phyloP scores from a whole-genome alignment of 768 basidiomycete species.

The Panaeolus cyanescens region DNA sequence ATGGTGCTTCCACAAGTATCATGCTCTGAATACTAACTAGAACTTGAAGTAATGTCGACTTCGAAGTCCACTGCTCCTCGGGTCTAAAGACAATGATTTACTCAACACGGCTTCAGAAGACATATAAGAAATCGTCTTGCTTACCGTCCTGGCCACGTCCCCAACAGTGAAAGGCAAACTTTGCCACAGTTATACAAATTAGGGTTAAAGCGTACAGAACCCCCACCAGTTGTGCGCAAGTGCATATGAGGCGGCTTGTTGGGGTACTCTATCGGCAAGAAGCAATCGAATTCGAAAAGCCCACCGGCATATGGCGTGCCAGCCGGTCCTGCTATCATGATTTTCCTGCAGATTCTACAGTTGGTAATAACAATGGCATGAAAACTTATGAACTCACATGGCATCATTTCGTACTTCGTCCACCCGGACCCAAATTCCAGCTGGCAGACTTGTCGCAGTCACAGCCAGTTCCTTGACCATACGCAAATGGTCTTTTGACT shows the following conservation, averaged over 20 bases:
- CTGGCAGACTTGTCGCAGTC: slow-evolving; percentile 56
- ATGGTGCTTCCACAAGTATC: slow-evolving; percentile 56
- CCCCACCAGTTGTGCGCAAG: slow-evolving; percentile 54
- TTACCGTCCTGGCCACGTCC: slow-evolving; percentile 57
- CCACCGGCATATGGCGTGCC: slow-evolving; percentile 57
- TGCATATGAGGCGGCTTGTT: slow-evolving; percentile 47
- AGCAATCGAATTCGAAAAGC: slow-evolving; percentile 59
- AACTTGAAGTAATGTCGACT: slow-evolving; percentile 58
- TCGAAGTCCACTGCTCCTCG: slow-evolving; percentile 46
- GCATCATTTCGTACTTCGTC: slow-evolving; percentile 61
- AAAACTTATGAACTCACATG: slow-evolving; percentile 38
- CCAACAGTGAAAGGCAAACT: slow-evolving; percentile 56
- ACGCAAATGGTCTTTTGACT: slow-evolving; percentile 48
- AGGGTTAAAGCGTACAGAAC: slow-evolving; percentile 55
- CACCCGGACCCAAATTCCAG: slow-evolving; percentile 56
- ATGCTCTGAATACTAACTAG: slow-evolving; percentile 61
- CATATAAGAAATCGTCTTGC: slow-evolving; percentile 8
- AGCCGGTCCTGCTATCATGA: slow-evolving; percentile 61
- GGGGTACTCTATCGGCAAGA: slow-evolving; percentile 55
- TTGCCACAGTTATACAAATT: slow-evolving; percentile 52
- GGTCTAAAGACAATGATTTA: slow-evolving; percentile 19
- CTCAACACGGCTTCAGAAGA: not conserved
- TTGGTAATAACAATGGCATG: slow-evolving; percentile 7
- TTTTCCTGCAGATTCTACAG: slow-evolving; percentile 35
- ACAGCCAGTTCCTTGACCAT: slow-evolving; percentile 59